Conservation (phyloP, 228 moss, liverwort and hornwort species). For the Sphagnum magellanicum region DNA sequence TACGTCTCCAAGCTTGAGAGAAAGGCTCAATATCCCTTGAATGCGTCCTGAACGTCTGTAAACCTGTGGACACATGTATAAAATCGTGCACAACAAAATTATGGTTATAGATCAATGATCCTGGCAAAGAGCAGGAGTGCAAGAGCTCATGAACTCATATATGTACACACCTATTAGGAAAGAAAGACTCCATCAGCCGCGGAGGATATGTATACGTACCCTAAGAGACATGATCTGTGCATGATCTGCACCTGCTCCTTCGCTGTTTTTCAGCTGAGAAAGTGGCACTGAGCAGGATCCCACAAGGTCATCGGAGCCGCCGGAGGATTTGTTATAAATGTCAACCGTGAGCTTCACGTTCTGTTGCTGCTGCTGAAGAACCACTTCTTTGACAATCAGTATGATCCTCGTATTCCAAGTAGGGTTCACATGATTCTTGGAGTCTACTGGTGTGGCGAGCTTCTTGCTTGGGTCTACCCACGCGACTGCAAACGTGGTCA, state of each 20-base stretch:
- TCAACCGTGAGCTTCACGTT: constrained; percentile 45
- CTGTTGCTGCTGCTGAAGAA: constrained; percentile 19
- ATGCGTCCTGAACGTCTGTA: constrained; percentile 35
- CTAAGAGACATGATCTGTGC: constrained; percentile 31
- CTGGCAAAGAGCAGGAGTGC: background rate
- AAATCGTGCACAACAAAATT: background rate
- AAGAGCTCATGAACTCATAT: background rate
- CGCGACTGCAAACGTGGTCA: constrained; percentile 55
- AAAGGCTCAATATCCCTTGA: constrained; percentile 36
- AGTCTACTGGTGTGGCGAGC: constrained; percentile 42
- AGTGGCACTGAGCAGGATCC: constrained; percentile 45
- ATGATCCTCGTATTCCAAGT: constrained; percentile 53
- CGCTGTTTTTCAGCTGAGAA: constrained; percentile 16
- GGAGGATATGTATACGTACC: constrained; percentile 9
- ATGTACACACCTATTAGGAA: background rate
- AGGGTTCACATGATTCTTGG: constrained; percentile 41
- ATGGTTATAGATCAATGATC: background rate
- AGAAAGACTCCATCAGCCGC: background rate
- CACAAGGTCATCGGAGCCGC: constrained; percentile 27
- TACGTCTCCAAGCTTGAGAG: constrained; percentile 42
- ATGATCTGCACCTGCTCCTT: constrained; percentile 5
- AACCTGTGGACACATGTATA: constrained; percentile 20
- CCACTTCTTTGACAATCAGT: constrained; percentile 36
- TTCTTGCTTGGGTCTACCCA: constrained; percentile 42
- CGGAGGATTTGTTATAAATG: constrained; percentile 38